Evolutionary conservation across 179 eudicot genomes (phyloP).

Genomic region (Gypsophila paniculata): DNA sequence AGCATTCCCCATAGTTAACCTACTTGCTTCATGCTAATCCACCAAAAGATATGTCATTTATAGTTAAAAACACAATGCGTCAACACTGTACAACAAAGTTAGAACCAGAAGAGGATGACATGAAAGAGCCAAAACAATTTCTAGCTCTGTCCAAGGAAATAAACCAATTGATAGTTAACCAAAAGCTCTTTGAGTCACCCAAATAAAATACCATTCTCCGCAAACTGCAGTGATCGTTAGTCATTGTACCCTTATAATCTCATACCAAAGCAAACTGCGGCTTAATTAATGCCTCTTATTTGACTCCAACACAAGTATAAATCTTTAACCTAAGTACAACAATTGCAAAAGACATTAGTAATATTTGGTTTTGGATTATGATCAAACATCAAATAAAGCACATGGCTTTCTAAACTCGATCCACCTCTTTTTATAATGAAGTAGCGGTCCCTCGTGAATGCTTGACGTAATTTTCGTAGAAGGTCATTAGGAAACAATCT

Average conservation of each 20-base stretch:
- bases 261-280: neutral
- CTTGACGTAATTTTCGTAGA: no score
- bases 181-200: neutral
- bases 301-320: neutral
- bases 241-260: neutral
- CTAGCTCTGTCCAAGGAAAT: neutral
- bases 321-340: no score
- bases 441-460: no score
- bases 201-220: neutral
- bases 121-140: neutral
- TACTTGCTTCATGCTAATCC: constrained; percentile 50
- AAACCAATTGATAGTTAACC: neutral
- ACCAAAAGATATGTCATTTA: constrained; percentile 15
- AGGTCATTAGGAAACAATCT: no score
- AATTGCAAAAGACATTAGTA: no score
- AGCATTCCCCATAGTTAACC: constrained; percentile 18
- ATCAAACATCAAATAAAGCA: no score
- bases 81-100: neutral
- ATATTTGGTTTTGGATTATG: no score
- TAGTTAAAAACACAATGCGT: neutral
- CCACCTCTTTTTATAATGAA: no score
- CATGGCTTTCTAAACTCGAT: no score
- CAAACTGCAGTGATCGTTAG: neutral
- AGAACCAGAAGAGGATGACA: neutral
- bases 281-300: neutral